Base-by-base conservation (phyloP, 306 rosid species). In the Astragalus glycyphyllos region DNA sequence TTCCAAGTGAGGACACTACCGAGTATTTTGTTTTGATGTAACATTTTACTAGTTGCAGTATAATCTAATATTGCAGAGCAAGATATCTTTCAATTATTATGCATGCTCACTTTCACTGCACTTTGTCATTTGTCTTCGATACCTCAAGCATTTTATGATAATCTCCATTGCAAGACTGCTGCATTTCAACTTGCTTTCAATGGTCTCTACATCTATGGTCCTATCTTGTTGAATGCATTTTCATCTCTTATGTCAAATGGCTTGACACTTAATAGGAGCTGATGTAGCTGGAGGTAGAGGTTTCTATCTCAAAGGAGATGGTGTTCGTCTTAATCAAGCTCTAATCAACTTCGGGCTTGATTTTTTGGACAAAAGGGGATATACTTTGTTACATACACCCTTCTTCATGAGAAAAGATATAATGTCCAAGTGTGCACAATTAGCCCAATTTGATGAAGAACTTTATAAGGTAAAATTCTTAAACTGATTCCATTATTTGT, bases 281-380 rank as follows among this genome's bases (percentile, higher is more conserved):
- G 92, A 95, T 32, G 71, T 91, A 16, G 99, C 99, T 58, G 99
- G 99, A 65, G 97, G 89, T 59, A 89, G 99, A 89, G 99, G 99
- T 61, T 95, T 70, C 84, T 91, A 91, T 81, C 90, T 95, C 59
- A 91, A 87, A 68, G 99, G 96, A 71, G 97, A 74, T 57, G 97
- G 99, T 35, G 96, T 95, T 50, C 92, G 85, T 67, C 97, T 95
- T 64, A 95, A 95, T 77, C 97, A 85, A 85, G 99, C 99, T 76
- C 81, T 95, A 12, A 95, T 95, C 12, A 91, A 89, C 70, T 91
- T 88, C 71, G 99, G 91, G 32, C 91, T 89, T 71, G 87, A 86
- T 66, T 95, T 95, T 79, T 82, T 95, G 86, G 91, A 79, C 74
- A 80, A 89, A 79, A 87, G 96, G 69, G 96, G 74, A 73, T 91